Percentiles rank a stretch among this genome's conserved stretches.
Evolutionary conservation across 2,329 filamentous ascomycete species (phyloP).

Genomic region (Fusarium sp.): DNA sequence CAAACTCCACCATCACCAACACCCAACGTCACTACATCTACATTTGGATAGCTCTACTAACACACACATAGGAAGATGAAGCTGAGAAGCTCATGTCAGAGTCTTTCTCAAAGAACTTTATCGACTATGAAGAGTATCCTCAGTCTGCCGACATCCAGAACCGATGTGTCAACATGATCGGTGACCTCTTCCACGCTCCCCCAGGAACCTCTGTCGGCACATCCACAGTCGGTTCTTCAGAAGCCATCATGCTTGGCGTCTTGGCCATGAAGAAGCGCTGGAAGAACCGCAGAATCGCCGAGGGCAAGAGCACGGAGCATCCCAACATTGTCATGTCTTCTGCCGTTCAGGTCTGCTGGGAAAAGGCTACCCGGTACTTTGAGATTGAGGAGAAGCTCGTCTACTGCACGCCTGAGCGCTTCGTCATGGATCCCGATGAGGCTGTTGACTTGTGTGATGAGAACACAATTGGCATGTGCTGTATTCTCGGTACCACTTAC

Average conservation of each 20-base stretch:
- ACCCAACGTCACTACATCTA: constrained; percentile 9
- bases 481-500: constrained; percentile 92
- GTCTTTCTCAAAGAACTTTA: constrained; percentile 94
- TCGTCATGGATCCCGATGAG: constrained; percentile 71
- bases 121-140: constrained; percentile 88
- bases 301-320: constrained; percentile 80
- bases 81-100: constrained; percentile 96
- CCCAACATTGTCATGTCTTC: constrained; percentile 97
- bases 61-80: constrained; percentile 78
- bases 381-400: constrained; percentile 91
- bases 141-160: constrained; percentile 88
- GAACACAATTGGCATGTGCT: constrained; percentile 89
- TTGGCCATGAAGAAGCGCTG: constrained; percentile 96
- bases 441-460: constrained; percentile 71
- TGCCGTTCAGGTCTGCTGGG: constrained; percentile 97
- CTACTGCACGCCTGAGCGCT: constrained; percentile 70
- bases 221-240: constrained; percentile 88
- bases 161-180: constrained; percentile 92
- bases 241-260: constrained; percentile 85
- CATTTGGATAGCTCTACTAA: constrained; percentile 26
- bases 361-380: constrained; percentile 90
- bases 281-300: constrained; percentile 86
- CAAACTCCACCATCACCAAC: constrained; percentile 3
- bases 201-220: constrained; percentile 81
- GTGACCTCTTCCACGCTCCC: constrained; percentile 86